Percentiles rank a stretch among this genome's conserved stretches.
Evolutionary conservation across 768 basidiomycete species (phyloP).

Genomic region (Kwoniella botswanensis): DNA sequence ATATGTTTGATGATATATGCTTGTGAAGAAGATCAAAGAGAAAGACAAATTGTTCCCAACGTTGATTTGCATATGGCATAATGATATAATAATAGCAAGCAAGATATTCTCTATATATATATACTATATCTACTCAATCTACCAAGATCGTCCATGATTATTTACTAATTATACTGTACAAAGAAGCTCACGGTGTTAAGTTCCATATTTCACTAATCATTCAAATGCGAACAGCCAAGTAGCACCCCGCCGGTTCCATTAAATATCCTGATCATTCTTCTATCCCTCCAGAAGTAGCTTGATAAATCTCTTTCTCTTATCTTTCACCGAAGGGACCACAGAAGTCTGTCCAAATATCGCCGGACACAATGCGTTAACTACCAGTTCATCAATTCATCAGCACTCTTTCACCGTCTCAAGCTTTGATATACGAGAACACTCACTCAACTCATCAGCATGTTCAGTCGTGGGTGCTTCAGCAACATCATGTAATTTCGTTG

Average conservation of each 20-base stretch:
- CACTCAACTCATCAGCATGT: constrained; percentile 7
- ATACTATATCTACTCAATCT: too few relatives aligned
- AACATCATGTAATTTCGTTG: background rate
- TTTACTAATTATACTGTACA: too few relatives aligned
- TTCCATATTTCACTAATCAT: too few relatives aligned
- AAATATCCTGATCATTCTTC: background rate
- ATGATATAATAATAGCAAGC: too few relatives aligned
- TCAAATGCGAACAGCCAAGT: too few relatives aligned
- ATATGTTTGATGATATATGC: background rate
- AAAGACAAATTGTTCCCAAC: too few relatives aligned
- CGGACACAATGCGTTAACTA: constrained; percentile 24
- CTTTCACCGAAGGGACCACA: constrained; percentile 6
- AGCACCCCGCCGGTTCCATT: background rate
- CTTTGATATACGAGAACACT: background rate
- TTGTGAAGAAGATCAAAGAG: too few relatives aligned
- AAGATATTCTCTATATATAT: too few relatives aligned
- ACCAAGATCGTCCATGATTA: too few relatives aligned
- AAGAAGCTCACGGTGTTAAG: too few relatives aligned
- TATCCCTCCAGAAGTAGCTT: constrained; percentile 41
- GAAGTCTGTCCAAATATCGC: constrained; percentile 26
- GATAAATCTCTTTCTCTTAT: constrained; percentile 35
- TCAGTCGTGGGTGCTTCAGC: background rate
- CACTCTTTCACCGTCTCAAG: background rate
- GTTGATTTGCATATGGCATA: too few relatives aligned
- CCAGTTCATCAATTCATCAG: background rate